Evolutionary conservation across 2,329 filamentous ascomycete species (phyloP).

Genomic region (Scortechinia acanthostroma): DNA sequence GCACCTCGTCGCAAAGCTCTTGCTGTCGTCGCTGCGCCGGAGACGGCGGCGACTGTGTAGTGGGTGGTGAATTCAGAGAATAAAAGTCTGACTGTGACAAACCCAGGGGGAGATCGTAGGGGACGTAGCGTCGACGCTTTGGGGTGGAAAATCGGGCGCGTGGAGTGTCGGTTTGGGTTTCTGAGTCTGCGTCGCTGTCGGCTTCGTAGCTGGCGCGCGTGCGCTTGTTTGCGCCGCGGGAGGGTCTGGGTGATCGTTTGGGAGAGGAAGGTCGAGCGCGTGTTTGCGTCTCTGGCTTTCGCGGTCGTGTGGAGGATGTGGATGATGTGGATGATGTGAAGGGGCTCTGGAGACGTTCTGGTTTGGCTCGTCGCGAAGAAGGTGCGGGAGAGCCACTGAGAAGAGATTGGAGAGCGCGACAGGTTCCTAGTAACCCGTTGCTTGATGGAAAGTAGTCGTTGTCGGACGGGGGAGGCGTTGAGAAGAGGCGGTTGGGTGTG

Average conservation of each 20-base stretch:
- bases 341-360: constrained; percentile 26
- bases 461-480: constrained; percentile 25
- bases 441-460: constrained; percentile 17
- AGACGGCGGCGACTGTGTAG: constrained; percentile 19
- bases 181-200: constrained; percentile 9
- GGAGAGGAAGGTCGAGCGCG: not conserved
- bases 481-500: constrained; percentile 12
- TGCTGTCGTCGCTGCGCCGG: constrained; percentile 9
- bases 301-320: not conserved
- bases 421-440: constrained; percentile 27
- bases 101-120: constrained; percentile 31
- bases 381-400: constrained; percentile 26
- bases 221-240: constrained; percentile 26
- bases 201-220: constrained; percentile 19
- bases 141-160: constrained; percentile 24
- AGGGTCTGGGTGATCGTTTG: not conserved
- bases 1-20: too few species aligned
- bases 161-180: constrained; percentile 8
- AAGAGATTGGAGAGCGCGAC: constrained; percentile 29
- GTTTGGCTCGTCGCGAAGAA: constrained; percentile 18
- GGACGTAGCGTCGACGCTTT: constrained; percentile 29
- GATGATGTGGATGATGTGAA: constrained; percentile 15
- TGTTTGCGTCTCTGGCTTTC: not conserved
- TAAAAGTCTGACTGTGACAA: constrained; percentile 31
- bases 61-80: constrained; percentile 17